A percentile compares a stretch with the other conserved stretches of the same genome.
Conservation (phyloP, 2,329 filamentous ascomycete genomes). For the Fusarium sp. region DNA sequence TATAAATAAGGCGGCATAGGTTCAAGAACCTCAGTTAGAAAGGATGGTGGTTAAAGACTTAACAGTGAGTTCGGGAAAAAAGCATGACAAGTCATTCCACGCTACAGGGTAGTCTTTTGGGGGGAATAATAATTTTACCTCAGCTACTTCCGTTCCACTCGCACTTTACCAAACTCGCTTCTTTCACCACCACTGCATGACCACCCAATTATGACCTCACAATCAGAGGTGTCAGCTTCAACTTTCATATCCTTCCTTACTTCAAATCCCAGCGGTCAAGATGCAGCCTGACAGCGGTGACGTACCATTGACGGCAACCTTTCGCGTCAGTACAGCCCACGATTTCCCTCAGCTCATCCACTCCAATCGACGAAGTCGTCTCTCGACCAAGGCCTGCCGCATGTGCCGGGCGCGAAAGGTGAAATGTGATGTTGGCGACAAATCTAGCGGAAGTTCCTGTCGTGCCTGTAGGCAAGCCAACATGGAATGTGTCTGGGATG, state of each 20-base stretch:
- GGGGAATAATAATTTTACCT: too few species aligned
- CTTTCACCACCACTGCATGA: too few species aligned
- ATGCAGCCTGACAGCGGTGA: background rate
- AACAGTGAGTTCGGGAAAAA: too few species aligned
- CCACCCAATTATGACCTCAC: too few species aligned
- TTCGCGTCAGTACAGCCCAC: background rate
- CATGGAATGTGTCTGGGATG: background rate
- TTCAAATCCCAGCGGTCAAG: background rate
- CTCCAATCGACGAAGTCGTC: background rate
- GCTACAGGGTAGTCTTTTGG: too few species aligned
- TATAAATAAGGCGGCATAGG: too few species aligned
- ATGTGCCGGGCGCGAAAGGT: background rate
- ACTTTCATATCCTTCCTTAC: background rate
- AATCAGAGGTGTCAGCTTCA: background rate
- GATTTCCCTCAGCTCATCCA: background rate
- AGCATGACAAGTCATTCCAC: too few species aligned
- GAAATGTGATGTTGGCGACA: background rate
- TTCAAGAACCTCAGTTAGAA: too few species aligned
- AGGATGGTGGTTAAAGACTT: too few species aligned
- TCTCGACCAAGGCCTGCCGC: background rate
- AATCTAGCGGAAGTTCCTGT: background rate
- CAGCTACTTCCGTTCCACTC: too few species aligned
- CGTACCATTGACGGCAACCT: background rate
- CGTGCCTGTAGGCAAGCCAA: background rate
- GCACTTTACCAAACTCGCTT: too few species aligned